Conservation (phyloP, 768 basidiomycete genomes). For the Tremella fuciformis region DNA sequence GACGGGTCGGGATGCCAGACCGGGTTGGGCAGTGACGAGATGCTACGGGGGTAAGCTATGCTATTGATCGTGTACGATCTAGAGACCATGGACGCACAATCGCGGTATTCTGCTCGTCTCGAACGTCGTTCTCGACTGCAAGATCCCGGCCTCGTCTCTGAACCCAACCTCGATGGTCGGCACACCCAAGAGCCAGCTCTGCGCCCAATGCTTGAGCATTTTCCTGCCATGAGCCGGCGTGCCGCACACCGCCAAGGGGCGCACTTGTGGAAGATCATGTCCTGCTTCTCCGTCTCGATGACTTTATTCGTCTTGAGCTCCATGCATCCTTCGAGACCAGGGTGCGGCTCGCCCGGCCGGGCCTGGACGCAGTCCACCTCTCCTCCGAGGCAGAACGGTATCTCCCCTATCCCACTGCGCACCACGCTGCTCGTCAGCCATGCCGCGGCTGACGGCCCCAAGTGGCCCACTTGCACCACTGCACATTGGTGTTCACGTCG, state of each 20-base stretch:
- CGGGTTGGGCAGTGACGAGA: conserved; percentile 30
- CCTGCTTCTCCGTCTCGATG: conserved; percentile 43
- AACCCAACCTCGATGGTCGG: conserved; percentile 51
- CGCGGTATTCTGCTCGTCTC: conserved; percentile 44
- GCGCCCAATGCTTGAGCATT: conserved; percentile 53
- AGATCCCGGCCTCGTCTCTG: conserved; percentile 41
- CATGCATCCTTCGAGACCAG: conserved; percentile 37
- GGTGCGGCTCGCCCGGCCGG: conserved; percentile 31
- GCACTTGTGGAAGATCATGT: conserved; percentile 47
- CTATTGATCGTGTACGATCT: not conserved
- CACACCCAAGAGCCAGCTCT: conserved; percentile 51
- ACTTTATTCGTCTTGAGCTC: conserved; percentile 53
- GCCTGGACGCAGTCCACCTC: conserved; percentile 51
- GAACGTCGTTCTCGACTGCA: conserved; percentile 37
- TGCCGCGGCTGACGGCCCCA: not conserved
- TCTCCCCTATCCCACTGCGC: conserved; percentile 45
- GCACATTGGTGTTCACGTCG: conserved; percentile 51
- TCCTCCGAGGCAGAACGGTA: conserved; percentile 49
- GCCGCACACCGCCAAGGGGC: not conserved
- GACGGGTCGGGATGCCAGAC: conserved; percentile 40
- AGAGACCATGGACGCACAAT: conserved; percentile 28
- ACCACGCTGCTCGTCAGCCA: conserved; percentile 37
- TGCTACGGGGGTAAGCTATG: conserved; percentile 25
- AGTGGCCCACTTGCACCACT: conserved; percentile 49
- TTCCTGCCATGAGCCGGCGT: conserved; percentile 33